Base-by-base conservation (phyloP, 352 stramenopile genomes). In the Phytophthora constricta region DNA sequence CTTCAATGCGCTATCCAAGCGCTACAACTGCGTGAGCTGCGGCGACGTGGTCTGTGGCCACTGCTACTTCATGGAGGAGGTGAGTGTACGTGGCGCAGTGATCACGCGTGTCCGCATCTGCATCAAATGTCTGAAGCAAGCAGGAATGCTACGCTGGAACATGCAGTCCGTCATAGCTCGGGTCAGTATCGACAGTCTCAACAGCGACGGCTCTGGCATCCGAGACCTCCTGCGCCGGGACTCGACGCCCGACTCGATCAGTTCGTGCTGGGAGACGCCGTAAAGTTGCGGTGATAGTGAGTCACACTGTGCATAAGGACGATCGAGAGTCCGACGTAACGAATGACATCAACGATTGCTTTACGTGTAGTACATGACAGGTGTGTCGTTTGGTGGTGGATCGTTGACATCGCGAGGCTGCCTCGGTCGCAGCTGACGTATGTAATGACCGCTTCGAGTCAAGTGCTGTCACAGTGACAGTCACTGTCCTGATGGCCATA, bases 61-160 rank as follows among this genome's bases (percentile, higher is more conserved):
- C 33, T 81, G 73, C 54, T 68, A 37, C 58, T 69, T 59, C 25
- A 63, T 62, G 33, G 67, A 76, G 54, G 62, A 75, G 17, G 70
- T 81, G 55, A 76, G 74, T 62, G 61, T 85, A 13, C 77, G 64
- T 3, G 77, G 77, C 25, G 77, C 72, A 13, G 59, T 64, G 28
- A 34, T 77, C 59, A 77, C 58, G 26, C 58, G 42, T 10, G 68
- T 80, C n/a, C 64, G 67, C 5, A 74, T 82, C 55, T 85, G 77
- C 45, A 37, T 65, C 17, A 10, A 25, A 2, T 79, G 72, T 37
- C 27, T 79, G 33, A 11, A 58, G 3, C 19, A 58, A 14, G 57
- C 45, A 14, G 68, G 58, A 4, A 76, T 79, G 67, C 16, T 65
- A 19, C 52, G 41, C 5, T 52, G 50, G 20, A 68, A 68, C 28